Conservation (phyloP, 257 asterid species). For the Gentiana dahurica region DNA sequence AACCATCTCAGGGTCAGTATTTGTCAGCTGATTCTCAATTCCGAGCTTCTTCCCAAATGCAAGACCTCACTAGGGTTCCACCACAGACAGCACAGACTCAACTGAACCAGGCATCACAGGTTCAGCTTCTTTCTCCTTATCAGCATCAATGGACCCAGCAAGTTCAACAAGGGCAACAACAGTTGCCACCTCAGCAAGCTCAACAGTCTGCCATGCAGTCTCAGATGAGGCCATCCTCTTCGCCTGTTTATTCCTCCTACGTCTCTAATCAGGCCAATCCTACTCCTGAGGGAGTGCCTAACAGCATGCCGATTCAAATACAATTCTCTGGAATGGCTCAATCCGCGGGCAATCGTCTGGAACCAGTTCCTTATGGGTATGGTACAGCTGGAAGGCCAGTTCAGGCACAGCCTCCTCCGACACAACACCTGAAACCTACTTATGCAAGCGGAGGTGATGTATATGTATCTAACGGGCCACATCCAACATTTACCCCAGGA, state of each 20-base stretch:
- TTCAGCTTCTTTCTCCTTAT: conserved; percentile 37
- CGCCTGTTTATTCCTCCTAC: conserved; percentile 52
- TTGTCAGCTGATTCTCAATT: conserved; percentile 34
- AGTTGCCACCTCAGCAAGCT: conserved; percentile 27
- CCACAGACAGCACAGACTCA: conserved; percentile 57
- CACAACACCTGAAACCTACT: conserved; percentile 48
- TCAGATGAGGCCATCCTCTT: conserved; percentile 55
- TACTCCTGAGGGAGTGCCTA: conserved; percentile 53
- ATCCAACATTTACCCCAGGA: conserved; percentile 48
- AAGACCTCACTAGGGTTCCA: conserved; percentile 39
- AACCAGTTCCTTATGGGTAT: conserved; percentile 48
- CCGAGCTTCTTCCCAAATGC: conserved; percentile 39
- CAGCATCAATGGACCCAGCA: conserved; percentile 80
- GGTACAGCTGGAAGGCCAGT: conserved; percentile 45
- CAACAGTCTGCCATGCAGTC: conserved; percentile 51
- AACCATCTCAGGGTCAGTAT: conserved; percentile 51
- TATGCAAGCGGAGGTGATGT: conserved; percentile 53
- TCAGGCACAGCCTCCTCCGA: conserved; percentile 45
- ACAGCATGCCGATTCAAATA: conserved; percentile 60
- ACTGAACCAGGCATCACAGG: conserved; percentile 44
- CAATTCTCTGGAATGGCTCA: conserved; percentile 43
- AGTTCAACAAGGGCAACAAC: conserved; percentile 35
- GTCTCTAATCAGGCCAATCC: conserved; percentile 48
- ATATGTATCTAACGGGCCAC: conserved; percentile 50
- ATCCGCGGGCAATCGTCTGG: conserved; percentile 39